These are phyloP conservation scores for Candida gorgasii DNA, from an alignment of 805 yeast genomes.

Conservation along the genomic window DNA sequence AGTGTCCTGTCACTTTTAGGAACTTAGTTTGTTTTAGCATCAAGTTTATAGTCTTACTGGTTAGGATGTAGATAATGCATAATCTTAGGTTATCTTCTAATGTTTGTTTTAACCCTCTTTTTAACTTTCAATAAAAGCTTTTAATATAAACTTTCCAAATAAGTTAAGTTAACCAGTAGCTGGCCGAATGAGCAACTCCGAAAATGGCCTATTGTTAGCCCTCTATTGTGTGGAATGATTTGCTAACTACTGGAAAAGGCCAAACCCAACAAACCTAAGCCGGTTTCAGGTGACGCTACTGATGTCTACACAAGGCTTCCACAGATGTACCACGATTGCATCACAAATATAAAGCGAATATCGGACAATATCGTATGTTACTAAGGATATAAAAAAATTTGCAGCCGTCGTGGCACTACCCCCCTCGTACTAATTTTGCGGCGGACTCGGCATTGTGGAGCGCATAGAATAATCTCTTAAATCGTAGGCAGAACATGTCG, in stretches of 20 bases:
- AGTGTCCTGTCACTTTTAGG: constrained; percentile 24
- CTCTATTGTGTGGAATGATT: background rate
- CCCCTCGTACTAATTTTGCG: background rate
- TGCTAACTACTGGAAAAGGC: constrained; percentile 1
- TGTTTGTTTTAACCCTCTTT: too few relatives aligned
- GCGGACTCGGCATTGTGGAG: constrained; percentile 6
- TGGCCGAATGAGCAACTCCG: background rate
- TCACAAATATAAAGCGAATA: too few relatives aligned
- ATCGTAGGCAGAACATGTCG: constrained; percentile 6
- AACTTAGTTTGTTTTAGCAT: constrained; percentile 9
- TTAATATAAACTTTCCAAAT: too few relatives aligned
- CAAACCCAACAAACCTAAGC: too few relatives aligned
- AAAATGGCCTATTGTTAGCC: background rate
- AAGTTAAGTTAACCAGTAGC: too few relatives aligned
- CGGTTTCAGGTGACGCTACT: too few relatives aligned
- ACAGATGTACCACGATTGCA: too few relatives aligned
- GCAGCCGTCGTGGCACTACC: constrained; percentile 6
- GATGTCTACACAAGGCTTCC: too few relatives aligned
- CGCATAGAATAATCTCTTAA: constrained; percentile 5
- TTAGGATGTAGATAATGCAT: background rate
- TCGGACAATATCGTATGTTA: background rate
- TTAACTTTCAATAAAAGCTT: too few relatives aligned
- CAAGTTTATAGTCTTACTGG: background rate
- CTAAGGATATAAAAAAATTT: background rate
- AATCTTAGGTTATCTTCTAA: background rate